These are phyloP conservation scores for Lyophyllum decastes DNA, from an alignment of 768 basidiomycete species.

Conservation along the genomic window DNA sequence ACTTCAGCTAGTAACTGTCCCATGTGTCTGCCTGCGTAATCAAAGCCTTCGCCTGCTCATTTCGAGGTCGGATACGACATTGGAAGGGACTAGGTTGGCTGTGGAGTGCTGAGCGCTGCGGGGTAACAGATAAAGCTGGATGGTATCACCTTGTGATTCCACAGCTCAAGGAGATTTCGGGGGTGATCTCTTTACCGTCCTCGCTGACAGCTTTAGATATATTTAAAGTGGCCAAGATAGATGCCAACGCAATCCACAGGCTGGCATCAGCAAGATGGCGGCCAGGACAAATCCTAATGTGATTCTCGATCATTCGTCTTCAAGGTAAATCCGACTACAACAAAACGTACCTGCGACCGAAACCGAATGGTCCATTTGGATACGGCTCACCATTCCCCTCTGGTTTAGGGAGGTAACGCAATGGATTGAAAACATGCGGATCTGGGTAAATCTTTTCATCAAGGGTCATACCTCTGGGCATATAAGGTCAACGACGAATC, in stretches of 20 bases:
- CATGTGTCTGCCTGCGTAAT: slow-evolving; percentile 5
- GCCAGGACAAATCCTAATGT: slow-evolving; percentile 41
- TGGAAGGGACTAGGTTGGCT: slow-evolving; percentile 13
- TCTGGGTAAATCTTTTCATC: slow-evolving; percentile 37
- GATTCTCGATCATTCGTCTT: neutral
- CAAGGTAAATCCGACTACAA: neutral
- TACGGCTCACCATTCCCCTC: slow-evolving; percentile 15
- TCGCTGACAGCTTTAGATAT: slow-evolving; percentile 35
- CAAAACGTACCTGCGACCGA: slow-evolving; percentile 11
- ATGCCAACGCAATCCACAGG: slow-evolving; percentile 26
- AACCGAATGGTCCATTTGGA: slow-evolving; percentile 21
- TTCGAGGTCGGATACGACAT: slow-evolving; percentile 12
- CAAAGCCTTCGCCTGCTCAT: neutral
- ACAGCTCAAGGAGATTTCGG: slow-evolving; percentile 31
- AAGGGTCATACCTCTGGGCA: slow-evolving; percentile 36
- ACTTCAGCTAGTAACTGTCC: neutral
- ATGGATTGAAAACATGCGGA: slow-evolving; percentile 41
- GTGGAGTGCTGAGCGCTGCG: neutral
- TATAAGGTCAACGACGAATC: neutral
- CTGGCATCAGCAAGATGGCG: slow-evolving; percentile 42
- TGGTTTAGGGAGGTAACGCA: slow-evolving; percentile 33
- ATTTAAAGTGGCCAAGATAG: slow-evolving; percentile 29
- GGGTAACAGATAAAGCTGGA: neutral
- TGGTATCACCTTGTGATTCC: slow-evolving; percentile 26
- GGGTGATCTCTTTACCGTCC: slow-evolving; percentile 37